A percentile compares a stretch with the other conserved stretches of the same genome.
Conservation (phyloP, 352 stramenopile genomes). For the Thalassiosira ordinaria region DNA sequence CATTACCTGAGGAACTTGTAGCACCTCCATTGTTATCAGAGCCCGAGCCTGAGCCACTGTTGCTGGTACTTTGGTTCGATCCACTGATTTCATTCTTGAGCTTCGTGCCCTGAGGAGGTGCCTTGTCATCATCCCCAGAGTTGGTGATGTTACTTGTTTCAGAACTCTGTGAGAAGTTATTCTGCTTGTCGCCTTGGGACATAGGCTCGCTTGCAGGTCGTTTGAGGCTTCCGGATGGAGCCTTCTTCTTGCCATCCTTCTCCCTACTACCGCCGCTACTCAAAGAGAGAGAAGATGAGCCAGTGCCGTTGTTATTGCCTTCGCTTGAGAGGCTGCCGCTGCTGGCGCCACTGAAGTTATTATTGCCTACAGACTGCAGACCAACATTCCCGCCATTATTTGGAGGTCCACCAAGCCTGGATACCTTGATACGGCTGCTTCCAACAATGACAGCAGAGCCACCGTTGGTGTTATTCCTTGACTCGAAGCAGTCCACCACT, state of each 20-base stretch:
- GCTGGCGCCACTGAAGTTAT: background rate
- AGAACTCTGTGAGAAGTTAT: background rate
- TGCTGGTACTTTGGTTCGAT: background rate
- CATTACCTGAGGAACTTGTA: slow-evolving; percentile 21
- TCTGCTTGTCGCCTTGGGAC: background rate
- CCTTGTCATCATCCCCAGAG: too few species aligned
- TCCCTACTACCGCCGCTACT: background rate
- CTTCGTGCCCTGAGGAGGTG: background rate
- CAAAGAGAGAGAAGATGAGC: background rate
- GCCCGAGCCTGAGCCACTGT: slow-evolving; percentile 17
- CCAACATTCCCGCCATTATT: background rate
- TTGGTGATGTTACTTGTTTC: background rate
- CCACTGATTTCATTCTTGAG: background rate
- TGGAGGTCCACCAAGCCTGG: too few species aligned
- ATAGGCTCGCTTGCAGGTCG: background rate
- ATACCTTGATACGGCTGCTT: background rate
- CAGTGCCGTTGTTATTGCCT: background rate
- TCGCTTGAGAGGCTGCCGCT: background rate
- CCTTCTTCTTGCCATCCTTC: background rate
- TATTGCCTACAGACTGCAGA: background rate
- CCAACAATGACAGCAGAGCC: background rate
- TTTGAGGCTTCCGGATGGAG: background rate
- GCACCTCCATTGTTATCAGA: slow-evolving; percentile 30
- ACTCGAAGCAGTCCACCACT: background rate
- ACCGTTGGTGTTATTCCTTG: background rate